Percentiles rank a stretch among this genome's conserved stretches.
phyloP scores from a whole-genome alignment of 176 grass and related monocot species.

The Oryza meyeriana region DNA sequence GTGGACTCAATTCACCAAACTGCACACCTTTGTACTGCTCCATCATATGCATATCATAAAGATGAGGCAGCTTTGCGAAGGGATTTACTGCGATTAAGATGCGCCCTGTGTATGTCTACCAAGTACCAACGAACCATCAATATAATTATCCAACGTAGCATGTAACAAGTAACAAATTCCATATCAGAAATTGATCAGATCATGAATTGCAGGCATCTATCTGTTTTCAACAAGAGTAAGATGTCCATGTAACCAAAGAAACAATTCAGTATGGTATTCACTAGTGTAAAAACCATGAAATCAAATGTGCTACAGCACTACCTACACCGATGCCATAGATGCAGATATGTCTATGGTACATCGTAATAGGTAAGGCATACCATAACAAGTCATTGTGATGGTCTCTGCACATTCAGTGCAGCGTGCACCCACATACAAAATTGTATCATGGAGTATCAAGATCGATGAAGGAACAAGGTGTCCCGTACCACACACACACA shows the following conservation, averaged over 20 bases:
- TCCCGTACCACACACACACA: background rate
- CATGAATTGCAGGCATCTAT: background rate
- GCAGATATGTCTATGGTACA: background rate
- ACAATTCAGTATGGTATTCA: background rate
- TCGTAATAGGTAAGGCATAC: background rate
- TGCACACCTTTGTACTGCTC: conserved; percentile 74
- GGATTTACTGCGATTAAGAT: conserved; percentile 82
- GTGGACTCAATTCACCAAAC: conserved; percentile 75
- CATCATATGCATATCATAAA: conserved; percentile 79
- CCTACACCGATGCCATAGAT: background rate
- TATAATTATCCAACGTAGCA: background rate
- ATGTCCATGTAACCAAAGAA: background rate
- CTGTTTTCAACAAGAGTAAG: background rate
- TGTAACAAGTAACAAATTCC: background rate
- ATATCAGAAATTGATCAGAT: background rate
- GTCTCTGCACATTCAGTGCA: too few relatives aligned
- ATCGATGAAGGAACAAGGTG: background rate
- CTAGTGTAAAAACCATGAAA: background rate
- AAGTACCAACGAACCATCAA: background rate
- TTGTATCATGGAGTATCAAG: background rate
- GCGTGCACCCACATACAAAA: background rate
- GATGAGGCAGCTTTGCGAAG: conserved; percentile 61
- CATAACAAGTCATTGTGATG: background rate
- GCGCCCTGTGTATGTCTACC: conserved; percentile 75
- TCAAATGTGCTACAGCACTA: background rate